Base-by-base conservation (phyloP, 2,329 filamentous ascomycete species). In the Sclerotinia trifoliorum region DNA sequence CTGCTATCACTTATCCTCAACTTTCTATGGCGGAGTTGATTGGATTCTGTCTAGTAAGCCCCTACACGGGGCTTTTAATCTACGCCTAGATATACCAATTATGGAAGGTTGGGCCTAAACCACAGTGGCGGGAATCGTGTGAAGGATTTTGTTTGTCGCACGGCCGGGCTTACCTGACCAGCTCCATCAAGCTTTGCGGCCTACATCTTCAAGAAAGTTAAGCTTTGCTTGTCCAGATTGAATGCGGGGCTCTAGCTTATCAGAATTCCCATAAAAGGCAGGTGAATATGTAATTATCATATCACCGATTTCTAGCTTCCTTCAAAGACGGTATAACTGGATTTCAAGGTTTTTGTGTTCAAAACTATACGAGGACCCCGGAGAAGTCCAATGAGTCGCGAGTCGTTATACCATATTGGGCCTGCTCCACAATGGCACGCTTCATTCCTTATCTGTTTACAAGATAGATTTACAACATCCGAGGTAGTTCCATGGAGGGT, bases 161-260 rank as follows among this genome's bases (percentile, higher is more conserved):
- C 21, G 24, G 13, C 11, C 24, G 26, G 58, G 58, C 44, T 51
- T 62, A 10, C 7, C n/a, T 51, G 15, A 39, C 8, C 39, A 51
- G 60, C 60, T 39, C 26, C 19, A 42, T 65, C 52, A 46, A 48
- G 49, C 42, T 56, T 65, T 65, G 17, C 21, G 42, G 39, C 29
- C 26, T 35, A 42, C 21, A 65, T 49, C 39, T 39, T 21, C 21
- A 51, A 26, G 63, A 58, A 15, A 17, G 29, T 21, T 13, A 65
- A 57, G 51, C 63, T 58, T 57, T 58, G 19, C 51, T 46, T 56
- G 35, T 35, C 62, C 63, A 65, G 49, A 65, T 56, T 29, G 10
- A 24, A 21, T 46, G 26, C 52, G 52, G 63, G 63, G 35, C 52
- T 2, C 8, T 57, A 49, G 24, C n/a, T 57, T 57, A 57, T 46